Conservation (phyloP, 768 basidiomycete species). For the Lyophyllum semitale region DNA sequence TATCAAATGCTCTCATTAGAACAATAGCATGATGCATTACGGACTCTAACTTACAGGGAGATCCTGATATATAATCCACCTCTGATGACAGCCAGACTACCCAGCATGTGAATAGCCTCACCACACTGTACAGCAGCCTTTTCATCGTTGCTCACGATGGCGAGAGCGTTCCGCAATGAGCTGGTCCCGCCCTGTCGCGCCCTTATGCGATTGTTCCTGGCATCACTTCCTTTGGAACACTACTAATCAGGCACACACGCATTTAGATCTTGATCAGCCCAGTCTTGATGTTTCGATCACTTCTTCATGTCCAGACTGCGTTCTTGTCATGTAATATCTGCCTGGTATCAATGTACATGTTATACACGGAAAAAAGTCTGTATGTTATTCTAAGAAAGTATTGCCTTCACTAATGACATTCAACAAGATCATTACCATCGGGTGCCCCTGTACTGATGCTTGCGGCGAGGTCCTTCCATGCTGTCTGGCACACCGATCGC, state of each 20-base stretch:
- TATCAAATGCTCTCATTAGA: background rate
- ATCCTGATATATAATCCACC: background rate
- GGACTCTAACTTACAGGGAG: background rate
- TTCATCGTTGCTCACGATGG: background rate
- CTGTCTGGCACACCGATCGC: background rate
- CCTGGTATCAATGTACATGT: background rate
- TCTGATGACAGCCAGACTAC: background rate
- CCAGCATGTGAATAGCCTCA: background rate
- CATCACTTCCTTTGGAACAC: no score
- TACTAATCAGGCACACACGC: no score
- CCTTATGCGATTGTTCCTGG: background rate
- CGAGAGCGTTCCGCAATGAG: no score
- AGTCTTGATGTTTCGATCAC: background rate
- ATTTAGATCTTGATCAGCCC: no score
- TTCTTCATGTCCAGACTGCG: background rate
- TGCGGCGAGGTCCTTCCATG: background rate
- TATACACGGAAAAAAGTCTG: background rate
- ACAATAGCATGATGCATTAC: background rate
- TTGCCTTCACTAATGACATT: background rate
- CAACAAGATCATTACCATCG: background rate
- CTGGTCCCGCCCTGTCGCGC: no score
- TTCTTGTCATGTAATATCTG: background rate
- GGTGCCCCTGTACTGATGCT: background rate
- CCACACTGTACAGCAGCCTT: background rate
- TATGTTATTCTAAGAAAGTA: background rate